Conservation (phyloP, 148 eudicot species). For the Rheum nobile region DNA sequence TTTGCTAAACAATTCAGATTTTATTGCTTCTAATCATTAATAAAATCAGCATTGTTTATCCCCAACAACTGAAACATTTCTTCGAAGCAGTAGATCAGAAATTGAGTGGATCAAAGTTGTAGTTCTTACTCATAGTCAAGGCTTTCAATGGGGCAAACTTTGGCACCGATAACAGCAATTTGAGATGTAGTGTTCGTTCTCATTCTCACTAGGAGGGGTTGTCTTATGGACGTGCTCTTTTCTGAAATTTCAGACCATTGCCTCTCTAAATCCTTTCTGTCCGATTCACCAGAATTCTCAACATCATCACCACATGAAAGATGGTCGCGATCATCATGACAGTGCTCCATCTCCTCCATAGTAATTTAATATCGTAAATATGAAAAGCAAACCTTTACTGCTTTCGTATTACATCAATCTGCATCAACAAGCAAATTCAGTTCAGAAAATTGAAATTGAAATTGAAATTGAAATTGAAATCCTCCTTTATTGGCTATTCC, state of each 20-base stretch:
- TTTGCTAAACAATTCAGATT: not conserved
- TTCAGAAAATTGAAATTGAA: not conserved
- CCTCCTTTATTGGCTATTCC: not conserved
- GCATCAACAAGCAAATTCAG: not conserved
- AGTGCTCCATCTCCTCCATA: constrained; percentile 19
- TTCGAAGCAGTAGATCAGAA: no score
- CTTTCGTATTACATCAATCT: not conserved
- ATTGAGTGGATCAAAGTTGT: not conserved
- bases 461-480: not conserved
- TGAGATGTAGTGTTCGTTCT: constrained; percentile 52
- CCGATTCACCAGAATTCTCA: constrained; percentile 23
- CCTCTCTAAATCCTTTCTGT: constrained; percentile 30
- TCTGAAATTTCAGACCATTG: constrained; percentile 30
- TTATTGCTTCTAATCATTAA: not conserved
- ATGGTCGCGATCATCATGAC: constrained; percentile 11
- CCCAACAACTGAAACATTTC: not conserved
- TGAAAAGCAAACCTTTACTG: not conserved
- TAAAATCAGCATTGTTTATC: not conserved
- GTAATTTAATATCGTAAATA: not conserved
- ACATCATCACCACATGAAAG: constrained; percentile 19
- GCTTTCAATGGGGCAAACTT: constrained; percentile 52
- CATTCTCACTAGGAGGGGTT: constrained; percentile 33
- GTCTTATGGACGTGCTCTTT: constrained; percentile 23
- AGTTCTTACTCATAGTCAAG: constrained; percentile 60
- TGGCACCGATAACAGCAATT: constrained; percentile 58